Conservation (phyloP, 2,329 filamentous ascomycete species). For the Colletotrichum falcatum region DNA sequence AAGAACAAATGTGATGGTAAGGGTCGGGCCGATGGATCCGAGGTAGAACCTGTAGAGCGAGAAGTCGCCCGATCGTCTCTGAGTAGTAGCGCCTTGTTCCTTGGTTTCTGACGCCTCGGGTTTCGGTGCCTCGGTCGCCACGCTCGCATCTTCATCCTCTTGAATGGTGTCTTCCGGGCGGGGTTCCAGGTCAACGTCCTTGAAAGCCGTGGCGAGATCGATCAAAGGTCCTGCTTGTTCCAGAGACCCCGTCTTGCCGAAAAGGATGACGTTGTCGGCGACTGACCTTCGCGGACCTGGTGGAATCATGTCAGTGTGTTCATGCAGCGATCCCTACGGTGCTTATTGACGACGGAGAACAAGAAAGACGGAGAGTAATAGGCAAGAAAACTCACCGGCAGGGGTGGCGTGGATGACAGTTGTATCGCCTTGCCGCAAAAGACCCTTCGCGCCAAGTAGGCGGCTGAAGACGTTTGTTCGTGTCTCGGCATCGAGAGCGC, state of each 20-base stretch:
- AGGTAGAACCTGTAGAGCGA: conserved; percentile 29
- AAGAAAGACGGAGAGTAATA: too few species aligned
- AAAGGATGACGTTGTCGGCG: conserved; percentile 11
- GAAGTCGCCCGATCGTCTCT: conserved; percentile 30
- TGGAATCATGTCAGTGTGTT: not conserved
- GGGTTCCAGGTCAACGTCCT: not conserved
- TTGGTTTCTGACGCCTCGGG: not conserved
- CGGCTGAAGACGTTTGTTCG: conserved; percentile 38
- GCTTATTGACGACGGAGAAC: not conserved
- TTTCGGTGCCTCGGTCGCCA: too few species aligned
- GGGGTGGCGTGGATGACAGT: conserved; percentile 36
- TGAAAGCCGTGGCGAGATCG: not conserved
- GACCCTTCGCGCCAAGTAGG: conserved; percentile 39
- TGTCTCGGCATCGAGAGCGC: conserved; percentile 27
- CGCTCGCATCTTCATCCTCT: not conserved
- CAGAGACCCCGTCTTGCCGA: not conserved
- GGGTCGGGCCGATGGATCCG: conserved; percentile 6
- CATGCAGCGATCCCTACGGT: not conserved
- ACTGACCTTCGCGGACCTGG: not conserved
- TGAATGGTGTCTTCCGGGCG: not conserved
- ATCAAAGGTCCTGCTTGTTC: conserved; percentile 6
- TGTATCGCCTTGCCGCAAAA: conserved; percentile 41
- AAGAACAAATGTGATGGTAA: conserved; percentile 36
- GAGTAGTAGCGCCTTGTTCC: not conserved
- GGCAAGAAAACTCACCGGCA: not conserved